These are phyloP conservation scores for Epichloe sp. DNA, from an alignment of 2,329 filamentous ascomycete genomes.

Conservation along the genomic window DNA sequence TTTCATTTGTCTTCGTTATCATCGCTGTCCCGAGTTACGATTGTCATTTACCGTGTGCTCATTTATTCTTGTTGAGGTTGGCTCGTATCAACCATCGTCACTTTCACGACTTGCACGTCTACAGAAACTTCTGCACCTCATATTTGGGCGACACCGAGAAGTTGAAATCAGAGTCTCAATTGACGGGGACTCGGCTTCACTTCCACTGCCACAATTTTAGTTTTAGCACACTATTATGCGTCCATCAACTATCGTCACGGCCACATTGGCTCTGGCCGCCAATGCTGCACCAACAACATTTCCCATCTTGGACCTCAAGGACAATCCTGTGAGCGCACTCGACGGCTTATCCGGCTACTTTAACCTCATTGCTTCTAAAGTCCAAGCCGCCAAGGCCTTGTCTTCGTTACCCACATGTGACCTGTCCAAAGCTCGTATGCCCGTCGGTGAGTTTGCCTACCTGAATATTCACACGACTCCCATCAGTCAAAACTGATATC, in stretches of 20 bases:
- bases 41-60: neutral
- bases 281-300: constrained; percentile 32
- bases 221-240: constrained; percentile 36
- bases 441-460: constrained; percentile 23
- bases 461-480: neutral
- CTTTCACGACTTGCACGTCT: neutral
- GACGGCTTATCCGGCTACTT: constrained; percentile 46
- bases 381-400: constrained; percentile 32
- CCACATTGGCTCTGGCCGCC: constrained; percentile 31
- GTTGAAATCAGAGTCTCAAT: neutral
- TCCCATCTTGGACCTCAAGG: constrained; percentile 21
- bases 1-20: constrained; percentile 11
- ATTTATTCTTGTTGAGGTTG: neutral
- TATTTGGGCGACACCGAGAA: neutral
- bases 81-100: neutral
- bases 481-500: neutral
- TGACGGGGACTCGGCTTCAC: neutral
- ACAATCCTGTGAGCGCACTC: constrained; percentile 26
- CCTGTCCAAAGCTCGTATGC: constrained; percentile 37
- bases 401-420: constrained; percentile 36
- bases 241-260: constrained; percentile 31
- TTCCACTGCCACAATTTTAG: neutral
- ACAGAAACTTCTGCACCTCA: neutral
- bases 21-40: neutral
- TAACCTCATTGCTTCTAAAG: constrained; percentile 42